Evolutionary conservation across 495 filamentous ascomycete species (phyloP).

Genomic region (Paragyromitra xinjiangensis): DNA sequence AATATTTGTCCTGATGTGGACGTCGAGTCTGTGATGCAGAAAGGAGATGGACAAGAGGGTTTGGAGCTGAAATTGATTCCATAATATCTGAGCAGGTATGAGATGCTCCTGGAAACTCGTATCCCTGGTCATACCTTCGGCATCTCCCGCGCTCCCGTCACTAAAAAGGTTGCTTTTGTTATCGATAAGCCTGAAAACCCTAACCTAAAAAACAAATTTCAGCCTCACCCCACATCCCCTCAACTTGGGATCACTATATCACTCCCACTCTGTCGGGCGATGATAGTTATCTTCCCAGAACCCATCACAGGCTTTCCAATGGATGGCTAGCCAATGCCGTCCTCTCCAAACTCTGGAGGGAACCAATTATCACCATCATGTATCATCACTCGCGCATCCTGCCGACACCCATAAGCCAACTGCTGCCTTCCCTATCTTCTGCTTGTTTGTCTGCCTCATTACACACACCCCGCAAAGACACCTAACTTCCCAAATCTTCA

Average conservation of each 20-base stretch:
- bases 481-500: too few species aligned
- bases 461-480: too few species aligned
- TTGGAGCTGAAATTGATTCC: not conserved
- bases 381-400: too few species aligned
- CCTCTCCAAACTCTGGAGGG: conserved; percentile 67
- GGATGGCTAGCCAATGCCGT: conserved; percentile 58
- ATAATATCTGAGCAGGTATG: not conserved
- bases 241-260: not conserved
- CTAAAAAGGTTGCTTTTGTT: not conserved
- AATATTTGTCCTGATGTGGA: not conserved
- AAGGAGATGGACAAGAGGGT: not conserved
- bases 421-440: too few species aligned
- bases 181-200: conserved; percentile 23
- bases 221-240: not conserved
- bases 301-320: not conserved
- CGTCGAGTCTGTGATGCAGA: not conserved
- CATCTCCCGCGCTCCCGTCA: not conserved
- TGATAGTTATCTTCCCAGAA: too few species aligned
- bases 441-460: too few species aligned
- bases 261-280: too few species aligned
- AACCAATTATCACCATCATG: conserved; percentile 42
- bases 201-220: not conserved
- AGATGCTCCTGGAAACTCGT: not conserved
- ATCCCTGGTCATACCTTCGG: not conserved
- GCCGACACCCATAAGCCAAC: too few species aligned